Conservation (phyloP, 495 filamentous ascomycete genomes). For the Rhizodiscina lignyota region DNA sequence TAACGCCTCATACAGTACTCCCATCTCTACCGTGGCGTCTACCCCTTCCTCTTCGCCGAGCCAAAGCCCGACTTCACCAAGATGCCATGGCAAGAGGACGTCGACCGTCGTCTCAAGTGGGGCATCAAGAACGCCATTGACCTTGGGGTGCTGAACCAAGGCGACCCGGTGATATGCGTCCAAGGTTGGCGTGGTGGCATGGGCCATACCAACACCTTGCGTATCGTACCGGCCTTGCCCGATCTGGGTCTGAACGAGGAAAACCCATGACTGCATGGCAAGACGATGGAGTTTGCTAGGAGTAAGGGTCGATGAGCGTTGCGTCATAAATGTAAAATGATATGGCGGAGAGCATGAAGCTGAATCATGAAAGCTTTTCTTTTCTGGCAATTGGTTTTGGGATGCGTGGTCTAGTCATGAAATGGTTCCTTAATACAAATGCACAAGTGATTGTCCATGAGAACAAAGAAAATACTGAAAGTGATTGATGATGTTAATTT, state of each 20-base stretch:
- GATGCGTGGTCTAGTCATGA: too few relatives aligned
- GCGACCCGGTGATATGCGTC: constrained; percentile 80
- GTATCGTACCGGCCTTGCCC: constrained; percentile 24
- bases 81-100: constrained; percentile 95
- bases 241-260: constrained; percentile 23
- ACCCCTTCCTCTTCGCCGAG: constrained; percentile 89
- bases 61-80: constrained; percentile 79
- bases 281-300: too few relatives aligned
- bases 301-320: too few relatives aligned
- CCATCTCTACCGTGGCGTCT: constrained; percentile 93
- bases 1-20: constrained; percentile 42
- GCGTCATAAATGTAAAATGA: too few relatives aligned
- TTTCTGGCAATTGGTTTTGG: too few relatives aligned
- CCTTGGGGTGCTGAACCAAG: constrained; percentile 66
- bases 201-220: constrained; percentile 87
- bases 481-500: too few relatives aligned
- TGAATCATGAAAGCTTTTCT: too few relatives aligned
- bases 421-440: too few relatives aligned
- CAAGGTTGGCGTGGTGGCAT: constrained; percentile 96
- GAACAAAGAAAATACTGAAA: too few relatives aligned
- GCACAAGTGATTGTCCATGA: too few relatives aligned
- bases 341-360: too few relatives aligned
- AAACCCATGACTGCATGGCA: too few relatives aligned
- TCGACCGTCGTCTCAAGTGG: constrained; percentile 93
- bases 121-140: constrained; percentile 70